Evolutionary conservation across 31 red algal species (phyloP).

Genomic region (Odonthalia washingtoniensis): DNA sequence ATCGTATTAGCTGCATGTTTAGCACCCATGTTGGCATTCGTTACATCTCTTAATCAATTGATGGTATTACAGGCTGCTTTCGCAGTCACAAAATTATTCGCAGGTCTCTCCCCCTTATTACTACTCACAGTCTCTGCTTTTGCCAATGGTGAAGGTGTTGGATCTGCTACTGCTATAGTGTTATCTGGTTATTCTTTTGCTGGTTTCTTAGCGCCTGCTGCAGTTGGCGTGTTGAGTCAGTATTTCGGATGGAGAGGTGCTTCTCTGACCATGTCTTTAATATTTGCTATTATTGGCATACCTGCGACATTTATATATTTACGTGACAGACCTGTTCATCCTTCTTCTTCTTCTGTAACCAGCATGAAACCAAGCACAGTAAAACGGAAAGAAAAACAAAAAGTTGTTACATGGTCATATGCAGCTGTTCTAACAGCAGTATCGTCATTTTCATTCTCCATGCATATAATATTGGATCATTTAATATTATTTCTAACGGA

Average conservation of each 20-base stretch:
- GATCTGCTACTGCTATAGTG: slow-evolving; percentile 60
- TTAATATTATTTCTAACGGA: slow-evolving; percentile 67
- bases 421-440: slow-evolving; percentile 46
- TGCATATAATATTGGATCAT: slow-evolving; percentile 81
- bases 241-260: slow-evolving; percentile 56
- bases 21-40: slow-evolving; percentile 53
- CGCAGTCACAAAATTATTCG: slow-evolving; percentile 60
- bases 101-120: slow-evolving; percentile 62
- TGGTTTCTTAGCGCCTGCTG: slow-evolving; percentile 64
- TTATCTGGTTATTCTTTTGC: slow-evolving; percentile 75
- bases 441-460: slow-evolving; percentile 64
- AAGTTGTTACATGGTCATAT: slow-evolving; percentile 52
- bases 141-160: slow-evolving; percentile 47
- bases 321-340: slow-evolving; percentile 2
- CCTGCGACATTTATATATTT: slow-evolving; percentile 50
- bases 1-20: slow-evolving; percentile 59
- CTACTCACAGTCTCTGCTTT: slow-evolving; percentile 53
- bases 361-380: background rate
- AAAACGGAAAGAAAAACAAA: slow-evolving; percentile 17
- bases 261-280: slow-evolving; percentile 33
- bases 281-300: slow-evolving; percentile 49
- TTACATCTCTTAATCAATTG: slow-evolving; percentile 43
- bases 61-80: slow-evolving; percentile 52
- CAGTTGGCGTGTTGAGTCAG: slow-evolving; percentile 47
- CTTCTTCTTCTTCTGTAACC: slow-evolving; percentile 8